Percentiles rank a stretch among this genome's conserved stretches.
These are phyloP conservation scores for Brassica cretica DNA, from an alignment of 345 rosid species.

Conservation along the genomic window DNA sequence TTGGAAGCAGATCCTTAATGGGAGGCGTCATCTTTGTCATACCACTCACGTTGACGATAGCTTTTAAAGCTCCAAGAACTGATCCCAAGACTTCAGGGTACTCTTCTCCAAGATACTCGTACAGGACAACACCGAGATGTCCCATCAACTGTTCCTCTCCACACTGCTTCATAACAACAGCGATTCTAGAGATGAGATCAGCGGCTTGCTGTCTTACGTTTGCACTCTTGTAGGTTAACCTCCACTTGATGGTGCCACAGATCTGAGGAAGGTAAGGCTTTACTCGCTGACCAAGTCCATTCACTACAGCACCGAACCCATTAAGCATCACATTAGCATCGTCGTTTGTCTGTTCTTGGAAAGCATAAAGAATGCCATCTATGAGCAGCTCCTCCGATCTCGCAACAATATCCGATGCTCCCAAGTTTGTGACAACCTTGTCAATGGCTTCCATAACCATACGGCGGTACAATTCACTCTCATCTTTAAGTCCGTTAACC, in stretches of 20 bases:
- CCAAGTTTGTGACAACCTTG: conserved; percentile 90
- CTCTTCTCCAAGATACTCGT: conserved; percentile 97
- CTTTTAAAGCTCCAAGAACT: conserved; percentile 94
- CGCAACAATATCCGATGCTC: conserved; percentile 90
- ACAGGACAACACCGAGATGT: conserved; percentile 96
- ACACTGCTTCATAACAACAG: conserved; percentile 98
- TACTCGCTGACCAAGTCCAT: conserved; percentile 92
- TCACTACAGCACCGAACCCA: conserved; percentile 98
- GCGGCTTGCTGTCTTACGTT: conserved; percentile 98
- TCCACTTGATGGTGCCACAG: conserved; percentile 99
- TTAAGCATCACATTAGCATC: conserved; percentile 99
- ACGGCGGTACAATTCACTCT: conserved; percentile 85
- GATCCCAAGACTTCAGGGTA: conserved; percentile 99
- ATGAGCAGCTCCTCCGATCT: conserved; percentile 93
- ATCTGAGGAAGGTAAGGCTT: conserved; percentile 99
- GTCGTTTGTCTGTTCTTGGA: conserved; percentile 97
- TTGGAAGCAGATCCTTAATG: conserved; percentile 95
- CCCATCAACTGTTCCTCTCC: conserved; percentile 99
- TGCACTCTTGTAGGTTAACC: conserved; percentile 97
- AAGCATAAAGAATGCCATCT: conserved; percentile 97
- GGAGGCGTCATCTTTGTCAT: conserved; percentile 99
- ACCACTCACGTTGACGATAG: conserved; percentile 97
- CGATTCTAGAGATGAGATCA: conserved; percentile 95
- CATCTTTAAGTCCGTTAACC: conserved; percentile 94
- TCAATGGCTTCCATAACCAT: conserved; percentile 99